phyloP scores from a whole-genome alignment of 345 rosid genomes.

The Pelargonium nanum region DNA sequence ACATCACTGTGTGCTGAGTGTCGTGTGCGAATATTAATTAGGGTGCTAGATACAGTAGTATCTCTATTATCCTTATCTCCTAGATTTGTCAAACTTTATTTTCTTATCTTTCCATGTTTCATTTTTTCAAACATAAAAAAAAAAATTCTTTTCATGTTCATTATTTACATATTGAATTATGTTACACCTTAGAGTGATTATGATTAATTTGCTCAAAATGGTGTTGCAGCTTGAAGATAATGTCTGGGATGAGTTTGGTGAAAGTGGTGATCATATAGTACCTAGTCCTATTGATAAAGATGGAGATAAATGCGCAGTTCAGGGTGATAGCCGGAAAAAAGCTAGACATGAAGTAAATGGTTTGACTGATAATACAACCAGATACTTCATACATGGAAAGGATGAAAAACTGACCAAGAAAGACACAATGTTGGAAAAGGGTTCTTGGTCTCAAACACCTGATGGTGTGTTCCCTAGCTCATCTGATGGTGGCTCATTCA shows the following conservation, averaged over 20 bases:
- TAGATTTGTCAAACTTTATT: too few relatives aligned
- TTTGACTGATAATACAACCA: constrained; percentile 21
- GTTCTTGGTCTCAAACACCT: constrained; percentile 37
- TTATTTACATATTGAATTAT: background rate
- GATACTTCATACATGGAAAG: constrained; percentile 20
- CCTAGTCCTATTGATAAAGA: constrained; percentile 35
- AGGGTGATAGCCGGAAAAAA: constrained; percentile 34
- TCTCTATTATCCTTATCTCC: too few relatives aligned
- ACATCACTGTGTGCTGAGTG: too few relatives aligned
- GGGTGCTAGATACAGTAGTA: too few relatives aligned
- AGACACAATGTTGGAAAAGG: constrained; percentile 48
- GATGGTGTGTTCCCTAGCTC: constrained; percentile 30
- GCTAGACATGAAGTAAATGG: constrained; percentile 31
- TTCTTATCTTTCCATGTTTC: background rate
- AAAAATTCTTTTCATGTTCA: background rate
- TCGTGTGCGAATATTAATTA: too few relatives aligned
- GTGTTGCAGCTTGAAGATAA: constrained; percentile 49
- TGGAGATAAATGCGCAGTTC: constrained; percentile 28
- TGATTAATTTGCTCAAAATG: constrained; percentile 1
- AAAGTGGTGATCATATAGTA: constrained; percentile 62
- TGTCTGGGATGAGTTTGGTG: constrained; percentile 41
- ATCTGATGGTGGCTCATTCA: constrained; percentile 24
- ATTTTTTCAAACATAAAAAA: too few relatives aligned
- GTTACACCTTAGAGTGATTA: too few relatives aligned
- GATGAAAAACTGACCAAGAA: constrained; percentile 26